Evolutionary conservation across 1,139 yeast species (phyloP).

Genomic region (Hyphopichia khmerensis): DNA sequence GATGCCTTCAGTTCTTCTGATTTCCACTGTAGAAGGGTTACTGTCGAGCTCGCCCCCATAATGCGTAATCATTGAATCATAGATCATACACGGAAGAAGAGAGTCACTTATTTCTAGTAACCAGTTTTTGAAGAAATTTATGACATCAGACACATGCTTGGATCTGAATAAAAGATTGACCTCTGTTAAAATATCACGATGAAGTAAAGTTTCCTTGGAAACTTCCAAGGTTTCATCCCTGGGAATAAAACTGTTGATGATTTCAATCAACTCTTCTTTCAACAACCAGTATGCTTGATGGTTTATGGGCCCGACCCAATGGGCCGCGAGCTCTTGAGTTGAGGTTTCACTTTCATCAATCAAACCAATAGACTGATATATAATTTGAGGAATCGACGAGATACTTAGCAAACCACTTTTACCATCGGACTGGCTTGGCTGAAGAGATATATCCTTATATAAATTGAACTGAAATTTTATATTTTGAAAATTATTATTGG

Average conservation of each 20-base stretch:
- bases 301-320: conserved; percentile 35
- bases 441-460: conserved; percentile 44
- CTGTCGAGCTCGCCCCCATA: conserved; percentile 14
- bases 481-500: conserved; percentile 38
- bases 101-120: conserved; percentile 44
- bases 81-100: conserved; percentile 43
- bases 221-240: conserved; percentile 11
- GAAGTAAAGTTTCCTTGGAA: conserved; percentile 20
- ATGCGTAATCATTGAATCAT: conserved; percentile 30
- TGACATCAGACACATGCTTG: conserved; percentile 11
- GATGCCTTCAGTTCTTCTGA: conserved; percentile 18
- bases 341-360: conserved; percentile 17
- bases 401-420: conserved; percentile 20
- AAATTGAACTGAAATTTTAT: conserved; percentile 39
- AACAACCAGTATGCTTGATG: conserved; percentile 35
- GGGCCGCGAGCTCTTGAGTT: conserved; percentile 6
- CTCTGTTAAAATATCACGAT: conserved; percentile 21
- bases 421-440: conserved; percentile 14
- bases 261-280: conserved; percentile 29
- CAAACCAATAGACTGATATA: conserved; percentile 22
- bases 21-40: conserved; percentile 1
- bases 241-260: conserved; percentile 20
- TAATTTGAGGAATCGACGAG: conserved; percentile 35
- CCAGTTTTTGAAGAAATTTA: conserved; percentile 43
- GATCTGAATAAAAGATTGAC: conserved; percentile 16